Percentiles rank a stretch among this genome's conserved stretches.
These are phyloP conservation scores for Exophiala mesophila DNA, from an alignment of 2,329 filamentous ascomycete genomes.

Conservation along the genomic window DNA sequence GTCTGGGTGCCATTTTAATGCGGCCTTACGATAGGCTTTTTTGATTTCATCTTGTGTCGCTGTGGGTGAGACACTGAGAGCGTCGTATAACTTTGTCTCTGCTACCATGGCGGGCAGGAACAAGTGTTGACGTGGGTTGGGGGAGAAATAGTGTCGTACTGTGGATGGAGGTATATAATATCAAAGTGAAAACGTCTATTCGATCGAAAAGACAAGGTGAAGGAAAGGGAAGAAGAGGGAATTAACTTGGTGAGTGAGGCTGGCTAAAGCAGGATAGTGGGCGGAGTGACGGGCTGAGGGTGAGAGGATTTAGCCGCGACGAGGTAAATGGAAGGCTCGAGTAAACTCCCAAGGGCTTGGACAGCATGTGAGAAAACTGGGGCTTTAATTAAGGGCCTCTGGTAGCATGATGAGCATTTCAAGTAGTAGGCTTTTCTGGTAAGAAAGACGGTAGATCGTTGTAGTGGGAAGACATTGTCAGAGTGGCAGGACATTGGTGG, in stretches of 20 bases:
- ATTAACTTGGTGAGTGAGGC: slow-evolving; percentile 7
- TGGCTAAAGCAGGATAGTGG: background rate
- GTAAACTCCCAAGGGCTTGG: slow-evolving; percentile 10
- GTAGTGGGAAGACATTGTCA: too few species aligned
- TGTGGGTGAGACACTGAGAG: slow-evolving; percentile 69
- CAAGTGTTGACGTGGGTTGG: slow-evolving; percentile 16
- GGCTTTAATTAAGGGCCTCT: too few species aligned
- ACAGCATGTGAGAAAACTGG: slow-evolving; percentile 1
- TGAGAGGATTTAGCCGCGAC: slow-evolving; percentile 19
- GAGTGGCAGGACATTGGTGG: too few species aligned
- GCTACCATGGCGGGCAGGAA: slow-evolving; percentile 68
- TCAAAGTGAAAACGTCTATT: slow-evolving; percentile 26
- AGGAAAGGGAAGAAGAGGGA: slow-evolving; percentile 18
- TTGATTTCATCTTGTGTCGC: slow-evolving; percentile 93
- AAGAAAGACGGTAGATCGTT: too few species aligned
- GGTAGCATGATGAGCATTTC: too few species aligned
- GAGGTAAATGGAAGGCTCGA: slow-evolving; percentile 18
- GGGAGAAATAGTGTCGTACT: slow-evolving; percentile 13
- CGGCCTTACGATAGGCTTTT: slow-evolving; percentile 87
- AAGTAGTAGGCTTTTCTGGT: too few species aligned
- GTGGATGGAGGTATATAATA: background rate
- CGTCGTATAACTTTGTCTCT: slow-evolving; percentile 93
- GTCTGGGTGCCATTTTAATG: slow-evolving; percentile 90
- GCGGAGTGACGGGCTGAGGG: slow-evolving; percentile 1
- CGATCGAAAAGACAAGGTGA: slow-evolving; percentile 21